A percentile compares a stretch with the other conserved stretches of the same genome.
phyloP scores from a whole-genome alignment of 305 asterid species.

The Lippia alba region DNA sequence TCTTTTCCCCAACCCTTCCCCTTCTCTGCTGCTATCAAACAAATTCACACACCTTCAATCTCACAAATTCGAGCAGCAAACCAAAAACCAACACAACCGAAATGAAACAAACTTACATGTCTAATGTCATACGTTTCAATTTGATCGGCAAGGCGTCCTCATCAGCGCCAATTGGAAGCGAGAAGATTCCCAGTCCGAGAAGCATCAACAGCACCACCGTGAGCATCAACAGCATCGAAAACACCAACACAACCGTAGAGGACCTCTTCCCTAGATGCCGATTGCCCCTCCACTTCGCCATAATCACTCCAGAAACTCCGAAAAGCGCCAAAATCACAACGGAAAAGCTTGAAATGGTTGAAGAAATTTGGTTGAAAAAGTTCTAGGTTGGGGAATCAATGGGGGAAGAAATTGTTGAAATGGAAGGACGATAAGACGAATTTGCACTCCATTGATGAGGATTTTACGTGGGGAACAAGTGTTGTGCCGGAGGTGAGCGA shows the following conservation, averaged over 20 bases:
- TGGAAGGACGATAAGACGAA: slow-evolving; percentile 10
- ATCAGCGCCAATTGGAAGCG: slow-evolving; percentile 55
- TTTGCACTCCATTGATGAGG: neutral
- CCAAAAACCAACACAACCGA: neutral
- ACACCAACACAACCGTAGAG: slow-evolving; percentile 47
- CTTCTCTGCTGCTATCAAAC: slow-evolving; percentile 28
- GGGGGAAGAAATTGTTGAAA: neutral
- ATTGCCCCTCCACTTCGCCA: slow-evolving; percentile 54
- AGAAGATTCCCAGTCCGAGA: slow-evolving; percentile 59
- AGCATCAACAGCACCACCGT: slow-evolving; percentile 60
- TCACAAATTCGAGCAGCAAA: neutral
- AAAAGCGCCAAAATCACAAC: neutral
- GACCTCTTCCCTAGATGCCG: slow-evolving; percentile 55
- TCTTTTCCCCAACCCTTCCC: slow-evolving; percentile 54
- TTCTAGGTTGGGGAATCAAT: slow-evolving; percentile 9
- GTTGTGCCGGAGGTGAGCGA: neutral
- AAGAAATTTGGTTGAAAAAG: neutral
- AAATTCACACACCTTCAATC: neutral
- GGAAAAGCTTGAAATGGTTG: neutral
- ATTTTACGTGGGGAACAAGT: neutral
- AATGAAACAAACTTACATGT: slow-evolving; percentile 40
- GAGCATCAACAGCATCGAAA: slow-evolving; percentile 59
- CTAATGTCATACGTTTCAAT: slow-evolving; percentile 53
- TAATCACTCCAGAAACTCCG: slow-evolving; percentile 4
- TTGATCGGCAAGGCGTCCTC: slow-evolving; percentile 41